A percentile compares a stretch with the other conserved stretches of the same genome.
phyloP scores from a whole-genome alignment of 352 stramenopile species.

The Albugo laibachii region DNA sequence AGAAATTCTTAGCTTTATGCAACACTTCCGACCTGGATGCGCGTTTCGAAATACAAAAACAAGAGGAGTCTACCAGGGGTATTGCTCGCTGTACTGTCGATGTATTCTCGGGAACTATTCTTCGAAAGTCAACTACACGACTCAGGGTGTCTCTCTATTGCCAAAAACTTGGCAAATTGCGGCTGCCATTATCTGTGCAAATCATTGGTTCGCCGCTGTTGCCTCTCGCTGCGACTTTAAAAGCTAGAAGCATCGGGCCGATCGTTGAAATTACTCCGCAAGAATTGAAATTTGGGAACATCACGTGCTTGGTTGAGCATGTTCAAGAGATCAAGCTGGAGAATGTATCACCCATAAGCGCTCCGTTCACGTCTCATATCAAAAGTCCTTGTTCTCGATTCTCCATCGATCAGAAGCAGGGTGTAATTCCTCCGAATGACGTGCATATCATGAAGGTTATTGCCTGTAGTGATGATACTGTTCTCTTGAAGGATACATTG shows the following conservation, averaged over 20 bases:
- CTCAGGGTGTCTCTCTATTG: slow-evolving; percentile 76
- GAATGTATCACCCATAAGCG: slow-evolving; percentile 82
- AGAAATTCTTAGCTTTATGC: slow-evolving; percentile 58
- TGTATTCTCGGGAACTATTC: slow-evolving; percentile 40
- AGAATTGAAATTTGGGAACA: slow-evolving; percentile 81
- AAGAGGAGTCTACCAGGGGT: slow-evolving; percentile 72
- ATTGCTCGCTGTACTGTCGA: slow-evolving; percentile 65
- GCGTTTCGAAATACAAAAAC: slow-evolving; percentile 77
- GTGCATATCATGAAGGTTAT: slow-evolving; percentile 49
- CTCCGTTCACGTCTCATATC: slow-evolving; percentile 85
- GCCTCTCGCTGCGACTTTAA: slow-evolving; percentile 76
- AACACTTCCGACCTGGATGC: slow-evolving; percentile 73
- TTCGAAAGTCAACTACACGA: slow-evolving; percentile 22
- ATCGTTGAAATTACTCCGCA: slow-evolving; percentile 63
- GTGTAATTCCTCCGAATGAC: slow-evolving; percentile 62
- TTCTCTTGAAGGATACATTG: slow-evolving; percentile 84
- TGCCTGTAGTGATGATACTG: slow-evolving; percentile 87
- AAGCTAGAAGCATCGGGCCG: slow-evolving; percentile 62
- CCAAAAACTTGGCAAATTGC: slow-evolving; percentile 81
- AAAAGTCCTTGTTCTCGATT: slow-evolving; percentile 85
- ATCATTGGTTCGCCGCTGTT: slow-evolving; percentile 77
- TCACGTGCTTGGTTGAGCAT: slow-evolving; percentile 76
- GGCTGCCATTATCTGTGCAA: slow-evolving; percentile 70
- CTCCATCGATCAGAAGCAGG: slow-evolving; percentile 77
- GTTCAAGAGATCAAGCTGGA: slow-evolving; percentile 48